phyloP scores from a whole-genome alignment of 2,329 filamentous ascomycete species.

The Metarhizium anisopliae region DNA sequence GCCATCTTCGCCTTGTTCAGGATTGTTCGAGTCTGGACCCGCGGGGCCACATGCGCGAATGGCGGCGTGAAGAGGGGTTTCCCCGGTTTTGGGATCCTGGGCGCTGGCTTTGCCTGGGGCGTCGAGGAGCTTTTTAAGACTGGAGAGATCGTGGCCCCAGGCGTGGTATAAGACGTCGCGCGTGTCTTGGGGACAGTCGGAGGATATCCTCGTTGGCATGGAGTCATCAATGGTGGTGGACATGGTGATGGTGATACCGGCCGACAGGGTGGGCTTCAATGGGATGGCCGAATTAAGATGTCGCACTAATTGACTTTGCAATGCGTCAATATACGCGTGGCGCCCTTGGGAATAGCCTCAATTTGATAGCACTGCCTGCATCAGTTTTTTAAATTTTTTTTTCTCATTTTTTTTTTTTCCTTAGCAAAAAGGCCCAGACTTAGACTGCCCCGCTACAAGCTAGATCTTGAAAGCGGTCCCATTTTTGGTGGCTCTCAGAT shows the following conservation, averaged over 20 bases:
- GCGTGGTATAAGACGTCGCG: conserved; percentile 44
- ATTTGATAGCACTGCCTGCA: not conserved
- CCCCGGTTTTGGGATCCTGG: conserved; percentile 77
- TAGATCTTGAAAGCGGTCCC: too few relatives aligned
- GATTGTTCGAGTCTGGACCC: conserved; percentile 12
- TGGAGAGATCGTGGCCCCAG: conserved; percentile 52
- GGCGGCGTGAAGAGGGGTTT: conserved; percentile 81
- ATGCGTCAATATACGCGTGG: too few relatives aligned
- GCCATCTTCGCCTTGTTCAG: conserved; percentile 26
- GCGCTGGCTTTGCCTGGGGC: conserved; percentile 58
- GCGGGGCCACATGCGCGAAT: conserved; percentile 62
- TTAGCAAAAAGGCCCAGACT: not conserved
- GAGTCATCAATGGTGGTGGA: conserved; percentile 34
- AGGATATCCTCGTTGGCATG: conserved; percentile 42
- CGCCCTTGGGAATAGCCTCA: not conserved
- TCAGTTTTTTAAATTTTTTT: too few relatives aligned
- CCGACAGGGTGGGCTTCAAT: too few relatives aligned
- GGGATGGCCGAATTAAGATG: not conserved
- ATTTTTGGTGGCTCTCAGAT: too few relatives aligned
- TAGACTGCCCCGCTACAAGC: not conserved
- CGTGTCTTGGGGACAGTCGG: conserved; percentile 40
- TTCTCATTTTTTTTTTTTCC: too few relatives aligned
- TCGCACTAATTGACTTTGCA: not conserved
- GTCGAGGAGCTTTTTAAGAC: conserved; percentile 61
- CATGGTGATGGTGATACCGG: conserved; percentile 2